Base-by-base conservation (phyloP, 2,329 filamentous ascomycete species). In the Epicoccum sorghinum region DNA sequence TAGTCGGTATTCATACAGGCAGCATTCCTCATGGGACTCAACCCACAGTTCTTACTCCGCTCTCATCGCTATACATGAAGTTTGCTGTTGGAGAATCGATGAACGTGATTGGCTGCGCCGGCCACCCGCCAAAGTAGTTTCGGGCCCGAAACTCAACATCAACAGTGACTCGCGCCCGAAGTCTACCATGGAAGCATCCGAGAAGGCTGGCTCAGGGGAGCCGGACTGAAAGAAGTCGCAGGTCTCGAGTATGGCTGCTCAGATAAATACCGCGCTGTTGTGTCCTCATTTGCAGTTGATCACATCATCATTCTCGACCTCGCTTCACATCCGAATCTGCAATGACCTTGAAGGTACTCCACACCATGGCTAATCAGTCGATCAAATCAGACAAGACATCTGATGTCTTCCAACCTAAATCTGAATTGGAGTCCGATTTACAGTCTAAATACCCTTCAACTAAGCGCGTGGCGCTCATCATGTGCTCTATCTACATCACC, bases 91-190 rank as follows among this genome's bases (percentile, higher is more conserved):
- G 18, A 18, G 18, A 18, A 18, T 18, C 18, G 18, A 18, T 18
- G 18, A 18, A 18, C 18, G 18, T 29, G 45, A 40, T 40, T 47
- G 25, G 27, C 36, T 25, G n/a, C 8, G 10, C 9, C 3, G 22
- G 13, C 4, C 32, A 7, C 32, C 22, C 33, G 14, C 10, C 25
- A 23, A 25, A 12, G 3, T 7, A n/a, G 7, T 38, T 33, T 39
- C 35, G 33, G 48, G 41, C 35, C 48, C 48, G 41, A 51, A 18
- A 44, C 25, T 22, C 25, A 23, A 44, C 41, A 45, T 18, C 39
- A 43, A 6, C 27, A 40, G 4, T 32, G n/a, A 33, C 27, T 44
- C 33, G 40, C 41, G 35, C 41, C 48, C 41, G 27, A 45, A 27
- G 32, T 10, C 4, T 10, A 7, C 23, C 3, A 10, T 25, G 6